Evolutionary conservation across 257 asterid genomes (phyloP).

Genomic region (Solanum peruvianum): DNA sequence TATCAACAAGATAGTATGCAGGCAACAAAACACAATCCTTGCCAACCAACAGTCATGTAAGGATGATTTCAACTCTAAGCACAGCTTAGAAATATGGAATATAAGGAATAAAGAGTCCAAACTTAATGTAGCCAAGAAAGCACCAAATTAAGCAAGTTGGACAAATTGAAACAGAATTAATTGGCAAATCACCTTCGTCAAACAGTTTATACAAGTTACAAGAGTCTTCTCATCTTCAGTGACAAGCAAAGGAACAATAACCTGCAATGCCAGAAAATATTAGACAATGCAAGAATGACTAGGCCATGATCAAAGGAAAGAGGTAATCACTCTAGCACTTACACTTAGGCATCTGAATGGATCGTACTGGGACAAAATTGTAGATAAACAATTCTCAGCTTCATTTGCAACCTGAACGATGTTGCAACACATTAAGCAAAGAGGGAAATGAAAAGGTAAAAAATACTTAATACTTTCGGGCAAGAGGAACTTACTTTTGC

Average conservation of each 20-base stretch:
- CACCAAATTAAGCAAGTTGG: neutral
- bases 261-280: slow-evolving; percentile 35
- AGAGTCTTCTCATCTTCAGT: slow-evolving; percentile 96
- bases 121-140: neutral
- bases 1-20: neutral
- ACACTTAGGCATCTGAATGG: slow-evolving; percentile 91
- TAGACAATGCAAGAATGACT: neutral
- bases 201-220: slow-evolving; percentile 87
- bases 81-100: neutral
- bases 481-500: slow-evolving; percentile 41
- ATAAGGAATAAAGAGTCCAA: neutral
- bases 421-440: neutral
- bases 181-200: slow-evolving; percentile 62
- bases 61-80: neutral
- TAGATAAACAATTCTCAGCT: slow-evolving; percentile 82
- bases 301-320: neutral
- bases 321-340: slow-evolving; percentile 15
- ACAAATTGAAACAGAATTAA: neutral
- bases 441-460: neutral
- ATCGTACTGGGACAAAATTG: slow-evolving; percentile 74
- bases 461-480: neutral
- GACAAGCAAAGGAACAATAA: slow-evolving; percentile 85
- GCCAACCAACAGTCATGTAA: neutral
- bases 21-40: neutral
- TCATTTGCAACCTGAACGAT: slow-evolving; percentile 64